Conservation (phyloP, 1,139 yeast genomes). For the Wickerhamomyces sp. region DNA sequence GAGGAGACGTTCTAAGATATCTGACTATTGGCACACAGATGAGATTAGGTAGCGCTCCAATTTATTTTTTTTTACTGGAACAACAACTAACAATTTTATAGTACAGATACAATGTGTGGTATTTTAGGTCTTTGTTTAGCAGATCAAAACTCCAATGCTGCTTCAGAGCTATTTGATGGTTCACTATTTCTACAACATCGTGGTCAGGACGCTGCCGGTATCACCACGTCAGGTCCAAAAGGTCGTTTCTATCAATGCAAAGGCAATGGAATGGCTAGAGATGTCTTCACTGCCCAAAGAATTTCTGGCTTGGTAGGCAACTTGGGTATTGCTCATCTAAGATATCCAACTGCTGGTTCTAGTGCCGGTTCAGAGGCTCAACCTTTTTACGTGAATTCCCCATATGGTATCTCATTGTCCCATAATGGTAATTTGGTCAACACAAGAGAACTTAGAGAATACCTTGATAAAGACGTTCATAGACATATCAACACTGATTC, state of each 20-base stretch:
- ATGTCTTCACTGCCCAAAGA: slow-evolving; percentile 83
- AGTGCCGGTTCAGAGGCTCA: slow-evolving; percentile 97
- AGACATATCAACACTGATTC: slow-evolving; percentile 97
- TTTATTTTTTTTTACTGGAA: too few relatives aligned
- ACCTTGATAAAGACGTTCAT: slow-evolving; percentile 90
- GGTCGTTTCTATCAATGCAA: slow-evolving; percentile 96
- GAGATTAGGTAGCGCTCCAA: too few relatives aligned
- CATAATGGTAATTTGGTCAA: slow-evolving; percentile 96
- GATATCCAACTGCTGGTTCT: slow-evolving; percentile 99
- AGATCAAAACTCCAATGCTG: slow-evolving; percentile 66
- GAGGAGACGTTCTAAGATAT: slow-evolving; percentile 31
- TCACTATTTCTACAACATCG: slow-evolving; percentile 92
- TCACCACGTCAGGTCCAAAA: slow-evolving; percentile 89
- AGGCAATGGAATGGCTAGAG: slow-evolving; percentile 99
- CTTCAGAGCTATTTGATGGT: slow-evolving; percentile 89
- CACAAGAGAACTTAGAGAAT: slow-evolving; percentile 66
- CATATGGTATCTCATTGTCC: slow-evolving; percentile 84
- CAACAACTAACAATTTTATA: too few relatives aligned
- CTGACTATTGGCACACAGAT: slow-evolving; percentile 20
- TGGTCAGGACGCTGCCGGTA: slow-evolving; percentile 99
- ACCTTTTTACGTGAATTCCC: slow-evolving; percentile 96
- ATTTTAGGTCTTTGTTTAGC: slow-evolving; percentile 84
- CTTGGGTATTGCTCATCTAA: slow-evolving; percentile 91
- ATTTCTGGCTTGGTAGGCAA: slow-evolving; percentile 80
- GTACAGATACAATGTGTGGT: slow-evolving; percentile 69